A percentile compares a stretch with the other conserved stretches of the same genome.
Conservation (phyloP, 164 flowering plant species). For the Kalanchoe fedtschenkoi region DNA sequence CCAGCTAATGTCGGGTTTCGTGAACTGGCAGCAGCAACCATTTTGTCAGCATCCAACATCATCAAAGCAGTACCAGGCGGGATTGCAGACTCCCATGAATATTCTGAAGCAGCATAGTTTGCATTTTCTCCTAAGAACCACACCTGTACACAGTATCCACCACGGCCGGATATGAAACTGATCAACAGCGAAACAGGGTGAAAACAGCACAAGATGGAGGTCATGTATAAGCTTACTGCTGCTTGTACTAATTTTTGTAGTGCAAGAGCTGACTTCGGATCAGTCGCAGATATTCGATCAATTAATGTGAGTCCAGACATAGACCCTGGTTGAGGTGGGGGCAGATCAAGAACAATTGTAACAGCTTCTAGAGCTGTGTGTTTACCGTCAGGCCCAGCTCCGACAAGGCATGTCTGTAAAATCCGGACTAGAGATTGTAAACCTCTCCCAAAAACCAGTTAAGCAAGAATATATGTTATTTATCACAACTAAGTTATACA, state of each 20-base stretch:
- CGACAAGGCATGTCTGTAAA: slow-evolving; percentile 87
- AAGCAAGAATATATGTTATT: background rate
- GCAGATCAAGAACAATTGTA: slow-evolving; percentile 93
- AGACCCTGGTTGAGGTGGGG: slow-evolving; percentile 96
- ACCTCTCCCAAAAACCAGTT: background rate
- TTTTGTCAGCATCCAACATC: slow-evolving; percentile 99
- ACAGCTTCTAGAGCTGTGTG: slow-evolving; percentile 99
- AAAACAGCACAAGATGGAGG: background rate
- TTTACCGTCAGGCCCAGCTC: slow-evolving; percentile 98
- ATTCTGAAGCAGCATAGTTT: slow-evolving; percentile 98
- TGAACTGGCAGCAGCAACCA: slow-evolving; percentile 99
- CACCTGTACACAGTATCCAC: slow-evolving; percentile 38
- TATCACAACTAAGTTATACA: background rate
- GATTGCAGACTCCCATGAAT: slow-evolving; percentile 99
- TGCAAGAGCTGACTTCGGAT: slow-evolving; percentile 97
- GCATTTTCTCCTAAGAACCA: slow-evolving; percentile 99
- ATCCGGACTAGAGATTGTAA: background rate
- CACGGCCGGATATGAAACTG: background rate
- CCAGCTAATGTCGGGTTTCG: slow-evolving; percentile 94
- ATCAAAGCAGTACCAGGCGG: slow-evolving; percentile 99
- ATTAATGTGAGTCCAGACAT: slow-evolving; percentile 70
- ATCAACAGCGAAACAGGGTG: background rate
- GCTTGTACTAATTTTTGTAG: slow-evolving; percentile 93
- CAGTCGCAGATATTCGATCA: slow-evolving; percentile 87
- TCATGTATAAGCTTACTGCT: slow-evolving; percentile 51